Conservation (phyloP, 306 rosid species). For the Boehmeria nivea region DNA sequence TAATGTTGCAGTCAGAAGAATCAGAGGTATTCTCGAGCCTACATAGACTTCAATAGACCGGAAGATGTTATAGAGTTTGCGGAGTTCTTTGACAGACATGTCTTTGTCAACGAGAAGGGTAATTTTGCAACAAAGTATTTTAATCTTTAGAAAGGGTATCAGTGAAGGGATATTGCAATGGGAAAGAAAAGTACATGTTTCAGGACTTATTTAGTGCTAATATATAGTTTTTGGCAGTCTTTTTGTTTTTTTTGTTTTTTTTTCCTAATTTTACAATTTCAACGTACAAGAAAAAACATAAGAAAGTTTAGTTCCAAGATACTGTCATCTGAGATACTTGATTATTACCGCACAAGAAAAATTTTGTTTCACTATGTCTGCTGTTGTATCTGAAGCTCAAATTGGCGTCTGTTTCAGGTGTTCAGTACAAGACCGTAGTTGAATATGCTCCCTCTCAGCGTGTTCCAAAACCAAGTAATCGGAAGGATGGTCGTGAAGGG, state of each 20-base stretch:
- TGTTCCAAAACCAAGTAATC: slow-evolving; percentile 47
- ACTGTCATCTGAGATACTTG: too few species aligned
- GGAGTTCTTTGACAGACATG: slow-evolving; percentile 71
- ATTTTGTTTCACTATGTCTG: not conserved
- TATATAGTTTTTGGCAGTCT: too few species aligned
- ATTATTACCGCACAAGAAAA: not conserved
- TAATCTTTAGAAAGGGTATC: not conserved
- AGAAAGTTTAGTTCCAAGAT: too few species aligned
- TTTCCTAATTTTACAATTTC: too few species aligned
- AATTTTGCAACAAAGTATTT: not conserved
- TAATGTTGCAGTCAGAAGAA: slow-evolving; percentile 61
- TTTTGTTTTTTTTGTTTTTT: too few species aligned
- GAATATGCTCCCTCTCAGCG: slow-evolving; percentile 97
- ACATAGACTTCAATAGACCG: slow-evolving; percentile 60
- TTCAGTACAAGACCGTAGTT: slow-evolving; percentile 67
- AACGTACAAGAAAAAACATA: too few species aligned
- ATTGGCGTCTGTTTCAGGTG: slow-evolving; percentile 41
- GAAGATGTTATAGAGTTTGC: slow-evolving; percentile 85
- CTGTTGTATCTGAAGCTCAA: not conserved
- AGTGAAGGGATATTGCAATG: too few species aligned
- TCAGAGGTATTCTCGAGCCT: slow-evolving; percentile 78
- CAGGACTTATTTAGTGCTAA: too few species aligned
- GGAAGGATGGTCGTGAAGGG: slow-evolving; percentile 92
- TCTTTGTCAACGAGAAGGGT: slow-evolving; percentile 96
- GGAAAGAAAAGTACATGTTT: too few species aligned